Conservation (phyloP, 2,329 filamentous ascomycete species). For the Colletotrichum sp. region DNA sequence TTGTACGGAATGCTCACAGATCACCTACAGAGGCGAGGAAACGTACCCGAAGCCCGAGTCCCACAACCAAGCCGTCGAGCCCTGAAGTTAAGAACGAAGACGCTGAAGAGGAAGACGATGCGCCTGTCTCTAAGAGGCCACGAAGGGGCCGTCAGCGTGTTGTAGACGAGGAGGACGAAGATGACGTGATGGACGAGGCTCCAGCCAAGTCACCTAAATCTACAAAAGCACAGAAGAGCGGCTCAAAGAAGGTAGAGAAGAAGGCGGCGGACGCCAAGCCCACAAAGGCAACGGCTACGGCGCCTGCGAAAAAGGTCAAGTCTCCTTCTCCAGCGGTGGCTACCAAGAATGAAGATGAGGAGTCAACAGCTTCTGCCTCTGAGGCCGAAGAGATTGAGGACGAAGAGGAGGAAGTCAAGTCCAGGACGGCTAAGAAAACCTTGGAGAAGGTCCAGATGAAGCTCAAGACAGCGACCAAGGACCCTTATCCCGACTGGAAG, state of each 20-base stretch:
- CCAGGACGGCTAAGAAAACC: constrained; percentile 74
- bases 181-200: constrained; percentile 44
- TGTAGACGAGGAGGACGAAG: constrained; percentile 53
- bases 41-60: constrained; percentile 37
- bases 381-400: constrained; percentile 58
- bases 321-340: constrained; percentile 27
- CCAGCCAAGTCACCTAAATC: constrained; percentile 26
- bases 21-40: constrained; percentile 48
- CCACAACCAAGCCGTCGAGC: constrained; percentile 22
- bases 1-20: background rate
- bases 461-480: constrained; percentile 69
- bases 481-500: constrained; percentile 96
- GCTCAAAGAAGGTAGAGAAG: constrained; percentile 15
- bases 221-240: background rate
- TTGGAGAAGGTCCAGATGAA: constrained; percentile 82
- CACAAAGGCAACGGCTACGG: constrained; percentile 27
- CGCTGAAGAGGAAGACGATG: constrained; percentile 59
- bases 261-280: constrained; percentile 6
- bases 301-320: background rate
- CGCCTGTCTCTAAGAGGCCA: constrained; percentile 64
- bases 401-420: constrained; percentile 67
- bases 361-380: constrained; percentile 38
- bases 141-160: constrained; percentile 52
- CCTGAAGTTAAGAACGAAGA: constrained; percentile 33
- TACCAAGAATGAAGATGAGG: constrained; percentile 30